phyloP scores from a whole-genome alignment of 2,329 filamentous ascomycete genomes.

The Arthrobotrys conoides region DNA sequence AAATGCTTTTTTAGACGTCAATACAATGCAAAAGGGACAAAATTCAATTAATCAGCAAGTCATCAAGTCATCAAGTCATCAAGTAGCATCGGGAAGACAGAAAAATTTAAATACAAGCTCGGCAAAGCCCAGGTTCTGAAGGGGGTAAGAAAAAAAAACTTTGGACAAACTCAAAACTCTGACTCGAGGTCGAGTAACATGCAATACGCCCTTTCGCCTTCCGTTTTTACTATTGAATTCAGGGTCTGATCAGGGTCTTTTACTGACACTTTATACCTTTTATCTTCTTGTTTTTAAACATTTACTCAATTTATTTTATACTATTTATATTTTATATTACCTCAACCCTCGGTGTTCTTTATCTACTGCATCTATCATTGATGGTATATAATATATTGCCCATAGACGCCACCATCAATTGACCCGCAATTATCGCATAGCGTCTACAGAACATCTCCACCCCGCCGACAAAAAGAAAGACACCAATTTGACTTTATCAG shows the following conservation, averaged over 20 bases:
- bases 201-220: conserved; percentile 2
- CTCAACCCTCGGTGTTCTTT: background rate
- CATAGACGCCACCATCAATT: background rate
- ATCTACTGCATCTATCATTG: background rate
- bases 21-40: no score
- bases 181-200: background rate
- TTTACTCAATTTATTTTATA: background rate
- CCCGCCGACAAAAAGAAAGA: conserved; percentile 14
- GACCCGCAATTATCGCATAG: conserved; percentile 28
- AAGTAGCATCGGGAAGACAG: background rate
- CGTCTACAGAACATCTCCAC: conserved; percentile 17
- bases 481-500: conserved; percentile 4
- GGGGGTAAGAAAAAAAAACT: background rate
- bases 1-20: background rate
- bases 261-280: background rate
- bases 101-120: conserved; percentile 18
- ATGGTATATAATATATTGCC: background rate
- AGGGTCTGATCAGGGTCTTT: conserved; percentile 4
- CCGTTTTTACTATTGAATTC: background rate
- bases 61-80: background rate
- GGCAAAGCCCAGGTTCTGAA: conserved; percentile 20
- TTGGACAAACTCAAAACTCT: conserved; percentile 6
- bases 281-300: background rate
- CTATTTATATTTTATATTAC: background rate
- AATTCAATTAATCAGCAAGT: conserved; percentile 24